Evolutionary conservation across 225 moss, liverwort and hornwort genomes (phyloP), one percentile per base, ranked within the genome.

Genomic region (Lunularia cruciata): DNA sequence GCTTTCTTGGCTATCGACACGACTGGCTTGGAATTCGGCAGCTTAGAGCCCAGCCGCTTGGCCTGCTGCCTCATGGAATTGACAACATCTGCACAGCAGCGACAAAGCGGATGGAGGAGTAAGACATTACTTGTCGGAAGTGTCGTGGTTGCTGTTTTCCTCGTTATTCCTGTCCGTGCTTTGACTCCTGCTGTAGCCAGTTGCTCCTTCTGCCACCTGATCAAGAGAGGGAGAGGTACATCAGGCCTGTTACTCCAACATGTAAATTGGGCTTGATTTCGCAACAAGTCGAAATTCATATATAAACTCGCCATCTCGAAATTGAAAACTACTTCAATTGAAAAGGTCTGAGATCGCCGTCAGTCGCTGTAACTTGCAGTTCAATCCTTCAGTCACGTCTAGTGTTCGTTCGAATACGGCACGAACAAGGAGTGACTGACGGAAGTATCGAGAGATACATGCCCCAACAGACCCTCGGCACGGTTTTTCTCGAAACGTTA

Each of bases 71-170:
- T 61, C 20, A 61, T 40, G n/a, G 39, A 61, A 26, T 61, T 61
- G 25, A 61, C 61, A 23, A 61, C 61, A 6, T 61, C 61, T 4
- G 61, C 42, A 13, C 61, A 61, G 25, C 39, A 61, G 6, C 61
- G 61, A 40, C 39, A 61, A 11, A 61, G 23, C 8, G 61, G 61
- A 39, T 61, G 23, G 14, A 61, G 35, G 25, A 61, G 25, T 6
- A 61, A 14, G 5, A 40, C 12, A 61, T 40, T 61, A 3, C 9
- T 61, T 26, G 39, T 61, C 9, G 61, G 13, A 5, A 25, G 2
- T 2, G 19, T 40, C 20, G 19, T 38, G 34, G 19, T 19, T 35
- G 39, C 61, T 13, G 39, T 40, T 26, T 38, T 5, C n/a, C n/a
- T n/a, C 3, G 61, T 8, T 40, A 28, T 27, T 28, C 39, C 6